Evolutionary conservation across 2,329 filamentous ascomycete genomes (phyloP).

Genomic region (Acarospora socialis): DNA sequence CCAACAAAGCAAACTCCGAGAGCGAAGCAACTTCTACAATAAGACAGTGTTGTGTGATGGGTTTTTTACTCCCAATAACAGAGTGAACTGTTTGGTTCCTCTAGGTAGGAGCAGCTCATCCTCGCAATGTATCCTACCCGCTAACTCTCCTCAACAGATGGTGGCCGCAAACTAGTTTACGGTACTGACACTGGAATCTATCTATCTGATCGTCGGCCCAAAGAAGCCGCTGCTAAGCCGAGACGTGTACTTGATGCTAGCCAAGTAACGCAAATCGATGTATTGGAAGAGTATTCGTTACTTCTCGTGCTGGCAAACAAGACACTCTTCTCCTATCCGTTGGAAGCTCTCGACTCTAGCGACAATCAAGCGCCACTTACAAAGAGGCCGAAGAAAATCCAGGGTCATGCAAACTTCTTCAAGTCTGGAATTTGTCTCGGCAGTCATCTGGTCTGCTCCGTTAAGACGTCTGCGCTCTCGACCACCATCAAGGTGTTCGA

Average conservation of each 20-base stretch:
- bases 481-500: constrained; percentile 99
- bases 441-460: constrained; percentile 86
- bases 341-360: constrained; percentile 72
- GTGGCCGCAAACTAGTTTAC: constrained; percentile 84
- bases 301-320: constrained; percentile 87
- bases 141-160: constrained; percentile 43
- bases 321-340: constrained; percentile 75
- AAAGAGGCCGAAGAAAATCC: constrained; percentile 88
- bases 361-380: constrained; percentile 58
- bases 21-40: constrained; percentile 56
- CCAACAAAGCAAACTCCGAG: constrained; percentile 74
- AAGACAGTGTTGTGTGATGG: constrained; percentile 61
- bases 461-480: constrained; percentile 84
- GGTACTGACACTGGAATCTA: constrained; percentile 92
- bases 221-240: constrained; percentile 59
- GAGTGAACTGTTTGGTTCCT: constrained; percentile 88
- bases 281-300: constrained; percentile 86
- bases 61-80: constrained; percentile 79
- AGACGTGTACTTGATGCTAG: constrained; percentile 73
- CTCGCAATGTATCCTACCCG: background rate
- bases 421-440: constrained; percentile 91
- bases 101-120: constrained; percentile 72
- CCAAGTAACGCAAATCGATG: constrained; percentile 87
- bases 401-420: constrained; percentile 97
- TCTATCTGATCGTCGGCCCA: constrained; percentile 77